Base-by-base conservation (phyloP, 2,329 filamentous ascomycete genomes). In the Colletotrichum tropicicola region DNA sequence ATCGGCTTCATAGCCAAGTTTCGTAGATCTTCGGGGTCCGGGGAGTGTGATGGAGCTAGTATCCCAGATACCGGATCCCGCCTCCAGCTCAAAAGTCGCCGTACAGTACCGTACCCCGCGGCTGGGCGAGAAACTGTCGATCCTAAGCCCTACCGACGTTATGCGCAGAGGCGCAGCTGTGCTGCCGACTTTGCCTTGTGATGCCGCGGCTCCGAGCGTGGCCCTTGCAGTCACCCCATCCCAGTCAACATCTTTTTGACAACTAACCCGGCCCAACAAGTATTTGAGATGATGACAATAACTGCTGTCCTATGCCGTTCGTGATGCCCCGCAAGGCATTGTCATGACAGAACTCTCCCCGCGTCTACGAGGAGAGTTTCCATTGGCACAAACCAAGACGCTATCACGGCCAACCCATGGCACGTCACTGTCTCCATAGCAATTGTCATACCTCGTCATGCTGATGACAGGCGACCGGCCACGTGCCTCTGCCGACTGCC, bases 331-430 rank as follows among this genome's bases (percentile, higher is more conserved):
- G 19, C 27, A n/a, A 9, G 28, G 35, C 5, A 23, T 23, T 23
- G 19, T 45, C 35, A 43, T 65, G 62, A 62, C 56, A 56, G 49
- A 65, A 56, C 57, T 17, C 23, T 52, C 49, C 17, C 43, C 61
- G 48, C 61, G 27, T 44, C n/a, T 39, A 8, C 15, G 5, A 17
- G 17, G 12, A 49, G 28, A 63, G 17, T 52, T 25, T 60, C 6
- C 8, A 6, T 9, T 21, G 27, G 7, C 28, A 32, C 15, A 17
- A 17, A 39, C 41, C 39, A 28, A 25, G 23, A 23, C 10, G 21
- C 15, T 17, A 19, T 15, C 21, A 19, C n/a, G 13, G 12, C 39
- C n/a, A 25, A 43, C 23, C 54, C 12, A 25, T 23, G 27, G 10
- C 23, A 53, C 21, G 27, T 49, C 43, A 54, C 43, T 43, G 19